These are phyloP conservation scores for Cercophora sp. DNA, from an alignment of 495 filamentous ascomycete species.

Conservation along the genomic window DNA sequence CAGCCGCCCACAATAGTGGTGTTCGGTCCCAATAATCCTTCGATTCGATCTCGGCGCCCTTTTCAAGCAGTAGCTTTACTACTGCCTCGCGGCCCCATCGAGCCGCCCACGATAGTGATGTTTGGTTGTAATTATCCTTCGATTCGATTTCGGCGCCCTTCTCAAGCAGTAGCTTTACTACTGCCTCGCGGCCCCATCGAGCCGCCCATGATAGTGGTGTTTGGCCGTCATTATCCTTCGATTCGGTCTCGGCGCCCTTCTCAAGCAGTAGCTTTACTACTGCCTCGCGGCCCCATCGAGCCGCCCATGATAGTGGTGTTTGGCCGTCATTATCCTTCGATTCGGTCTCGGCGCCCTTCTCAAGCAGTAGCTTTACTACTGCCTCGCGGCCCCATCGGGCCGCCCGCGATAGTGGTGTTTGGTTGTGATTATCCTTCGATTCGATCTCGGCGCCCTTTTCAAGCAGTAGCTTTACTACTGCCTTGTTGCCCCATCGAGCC, in stretches of 20 bases:
- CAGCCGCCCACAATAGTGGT: not conserved
- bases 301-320: not conserved
- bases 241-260: not conserved
- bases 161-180: not conserved
- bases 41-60: not conserved
- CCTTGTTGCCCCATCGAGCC: not conserved
- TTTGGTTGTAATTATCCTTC: not conserved
- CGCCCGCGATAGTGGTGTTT: not conserved
- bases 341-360: not conserved
- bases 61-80: not conserved
- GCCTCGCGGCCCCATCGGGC: not conserved
- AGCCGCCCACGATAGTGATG: not conserved
- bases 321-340: not conserved
- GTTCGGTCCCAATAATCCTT: not conserved
- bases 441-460: not conserved
- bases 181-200: not conserved
- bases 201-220: not conserved
- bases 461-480: not conserved
- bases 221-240: not conserved
- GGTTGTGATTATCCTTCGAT: not conserved
- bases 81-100: not conserved
- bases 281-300: not conserved
- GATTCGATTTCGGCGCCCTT: not conserved
- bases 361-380: not conserved
- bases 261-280: not conserved